These are phyloP conservation scores for Ophiocordyceps camponoti-floridani DNA, from an alignment of 2,329 filamentous ascomycete genomes.

Conservation along the genomic window DNA sequence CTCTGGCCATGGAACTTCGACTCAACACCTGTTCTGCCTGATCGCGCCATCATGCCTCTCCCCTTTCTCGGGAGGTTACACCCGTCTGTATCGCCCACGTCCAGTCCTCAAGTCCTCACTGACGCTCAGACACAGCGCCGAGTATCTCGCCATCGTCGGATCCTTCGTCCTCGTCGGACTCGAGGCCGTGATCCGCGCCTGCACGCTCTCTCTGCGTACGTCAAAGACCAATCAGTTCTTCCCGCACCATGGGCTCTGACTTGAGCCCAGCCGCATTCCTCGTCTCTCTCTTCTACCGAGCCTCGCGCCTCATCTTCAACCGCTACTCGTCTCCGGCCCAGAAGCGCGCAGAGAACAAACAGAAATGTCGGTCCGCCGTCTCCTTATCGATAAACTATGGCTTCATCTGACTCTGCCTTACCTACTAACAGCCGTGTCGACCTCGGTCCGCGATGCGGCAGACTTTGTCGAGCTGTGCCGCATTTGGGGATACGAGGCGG, in stretches of 20 bases:
- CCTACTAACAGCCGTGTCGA: constrained; percentile 39
- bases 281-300: constrained; percentile 64
- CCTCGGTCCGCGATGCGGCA: constrained; percentile 65
- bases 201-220: constrained; percentile 77
- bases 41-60: constrained; percentile 23
- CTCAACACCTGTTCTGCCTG: not conserved
- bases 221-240: constrained; percentile 5
- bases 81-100: constrained; percentile 19
- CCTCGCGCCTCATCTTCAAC: constrained; percentile 72
- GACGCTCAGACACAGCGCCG: constrained; percentile 26
- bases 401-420: not conserved
- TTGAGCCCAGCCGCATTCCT: constrained; percentile 48
- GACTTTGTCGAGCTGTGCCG: constrained; percentile 93
- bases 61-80: constrained; percentile 34
- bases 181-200: constrained; percentile 66
- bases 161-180: constrained; percentile 71
- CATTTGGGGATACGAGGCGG: constrained; percentile 78
- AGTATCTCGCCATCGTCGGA: constrained; percentile 73
- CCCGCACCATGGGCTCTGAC: not conserved
- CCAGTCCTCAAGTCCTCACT: not conserved
- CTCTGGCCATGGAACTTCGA: not conserved
- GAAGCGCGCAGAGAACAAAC: constrained; percentile 47
- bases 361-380: constrained; percentile 29
- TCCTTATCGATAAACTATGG: not conserved
- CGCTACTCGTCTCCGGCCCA: constrained; percentile 52